Percentiles rank a stretch among this genome's conserved stretches.
phyloP scores from a whole-genome alignment of 805 yeast species.

The Candida oleophila region DNA sequence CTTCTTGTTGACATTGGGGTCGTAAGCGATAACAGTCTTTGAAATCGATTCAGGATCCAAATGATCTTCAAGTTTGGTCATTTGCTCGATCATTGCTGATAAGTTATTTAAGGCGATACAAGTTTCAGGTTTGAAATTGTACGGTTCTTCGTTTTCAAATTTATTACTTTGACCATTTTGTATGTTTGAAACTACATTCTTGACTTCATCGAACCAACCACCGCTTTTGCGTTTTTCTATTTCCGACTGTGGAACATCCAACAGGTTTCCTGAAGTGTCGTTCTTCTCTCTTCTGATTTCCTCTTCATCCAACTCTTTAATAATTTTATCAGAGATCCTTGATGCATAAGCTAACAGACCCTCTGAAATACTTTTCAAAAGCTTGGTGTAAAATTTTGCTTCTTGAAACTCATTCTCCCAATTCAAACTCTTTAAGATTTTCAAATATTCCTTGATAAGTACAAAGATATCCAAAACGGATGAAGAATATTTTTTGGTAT shows the following conservation, averaged over 20 bases:
- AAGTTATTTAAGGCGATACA: conserved; percentile 79
- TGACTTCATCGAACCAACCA: conserved; percentile 53
- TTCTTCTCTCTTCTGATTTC: conserved; percentile 14
- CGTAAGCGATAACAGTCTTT: conserved; percentile 30
- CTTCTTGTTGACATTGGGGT: conserved; percentile 29
- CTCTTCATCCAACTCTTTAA: conserved; percentile 42
- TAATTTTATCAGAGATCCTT: conserved; percentile 33
- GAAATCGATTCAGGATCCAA: conserved; percentile 61
- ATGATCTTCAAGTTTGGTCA: conserved; percentile 52
- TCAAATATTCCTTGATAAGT: conserved; percentile 56
- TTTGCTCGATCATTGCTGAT: conserved; percentile 46
- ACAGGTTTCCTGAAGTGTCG: conserved; percentile 9
- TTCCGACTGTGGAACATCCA: conserved; percentile 7
- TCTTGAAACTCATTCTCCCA: conserved; percentile 69
- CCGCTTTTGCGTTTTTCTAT: conserved; percentile 20
- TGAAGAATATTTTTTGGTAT: conserved; percentile 47
- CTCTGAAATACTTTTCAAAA: conserved; percentile 63
- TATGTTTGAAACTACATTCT: conserved; percentile 45
- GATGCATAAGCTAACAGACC: conserved; percentile 54
- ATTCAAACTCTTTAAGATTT: conserved; percentile 54
- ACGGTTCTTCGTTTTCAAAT: conserved; percentile 44
- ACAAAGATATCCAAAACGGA: conserved; percentile 70
- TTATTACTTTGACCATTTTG: conserved; percentile 34
- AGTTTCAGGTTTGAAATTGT: conserved; percentile 56
- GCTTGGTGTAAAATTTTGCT: conserved; percentile 57